Evolutionary conservation across 148 eudicot genomes (phyloP), one percentile per base, ranked within the genome.

Genomic region (Cornus controversa): DNA sequence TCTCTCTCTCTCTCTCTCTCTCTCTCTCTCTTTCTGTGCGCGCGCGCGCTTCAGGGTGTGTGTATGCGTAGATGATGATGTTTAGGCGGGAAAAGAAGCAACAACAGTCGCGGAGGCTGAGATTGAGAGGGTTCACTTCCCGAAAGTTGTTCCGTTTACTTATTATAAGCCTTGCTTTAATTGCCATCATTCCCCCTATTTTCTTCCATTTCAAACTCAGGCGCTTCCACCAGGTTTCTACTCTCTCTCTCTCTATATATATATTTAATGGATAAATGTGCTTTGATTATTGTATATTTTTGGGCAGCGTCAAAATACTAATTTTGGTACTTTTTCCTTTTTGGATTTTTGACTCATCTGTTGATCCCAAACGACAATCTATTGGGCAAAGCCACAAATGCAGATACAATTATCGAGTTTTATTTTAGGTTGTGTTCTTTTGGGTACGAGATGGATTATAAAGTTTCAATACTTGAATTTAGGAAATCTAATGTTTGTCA

Each of bases 191-290:
- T 28, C 90, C 92, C 53, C 92, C 92, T 45, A 63, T 89, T 73
- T 89, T 71, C 83, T 83, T 89, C 83, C 92, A 89, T 73, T 82
- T 89, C 76, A 77, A 69, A n/a, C 92, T 89, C 85, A 82, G 84
- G 66, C 86, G 80, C 68, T 83, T 86, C 66, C 81, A 76, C 25
- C 84, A 86, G 92, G 92, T 85, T 22, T 24, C 74, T 84, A 62
- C 1, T 22, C 26, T 47, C 34, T 63, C 3, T 70, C 9, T n/a
- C 28, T 37, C 25, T 75, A 37, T 1, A 23, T 13, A 9, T 24
- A 10, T 2, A 2, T 5, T 15, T 22, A 24, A n/a, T n/a, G n/a
- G n/a, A n/a, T n/a, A n/a, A n/a, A n/a, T n/a, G n/a, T n/a, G n/a
- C n/a, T n/a, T n/a, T n/a, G n/a, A n/a, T n/a, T n/a, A n/a, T n/a